Base-by-base conservation (phyloP, 73 alveolate genomes). In the Durusdinium trenchii region DNA sequence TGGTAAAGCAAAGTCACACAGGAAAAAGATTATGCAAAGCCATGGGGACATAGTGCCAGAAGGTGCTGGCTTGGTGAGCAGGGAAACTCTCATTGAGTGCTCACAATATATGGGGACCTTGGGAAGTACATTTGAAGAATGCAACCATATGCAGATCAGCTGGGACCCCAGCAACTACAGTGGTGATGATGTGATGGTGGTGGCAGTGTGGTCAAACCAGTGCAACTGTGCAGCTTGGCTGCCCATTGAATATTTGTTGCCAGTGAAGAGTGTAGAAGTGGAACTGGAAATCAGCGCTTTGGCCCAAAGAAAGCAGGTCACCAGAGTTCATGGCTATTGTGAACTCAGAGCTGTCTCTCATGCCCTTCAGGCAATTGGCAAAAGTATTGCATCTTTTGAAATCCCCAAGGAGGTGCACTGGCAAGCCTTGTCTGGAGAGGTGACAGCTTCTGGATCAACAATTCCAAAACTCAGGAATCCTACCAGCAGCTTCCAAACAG, bases 291-390 rank as follows among this genome's bases (percentile, higher is more conserved):
- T 81, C 30, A 45, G 28, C 5, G 75, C 32, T 1, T 51, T 83
- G 9, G 46, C 75, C 32, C 6, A 18, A 35, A 51, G 28, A 9
- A 51, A 51, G 26, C 5, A 35, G n/a, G 18, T 51, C 36, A 83
- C 93, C 3, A 46, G 93, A 32, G 73, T 83, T 6, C 52, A 57
- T 10, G 93, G 93, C 51, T 83, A 42, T 18, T 2, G 12, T 48
- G 89, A 83, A 35, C 75, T 83, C 26, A 46, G 93, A 12, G 93
- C 69, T n/a, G 20, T 83, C 14, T 23, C 76, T 9, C 93, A 83
- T 48, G 73, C 93, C 7, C 38, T 83, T 38, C 7, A 26, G 1
- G 93, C 76, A 3, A 35, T 83, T 3, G 76, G 51, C 18, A 50
- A 50, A n/a, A 23, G 10, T 7, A 4, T 83, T 26, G 36, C 45